A percentile compares a stretch with the other conserved stretches of the same genome.
phyloP scores from a whole-genome alignment of 305 asterid genomes.

The Coffea humblotiana region DNA sequence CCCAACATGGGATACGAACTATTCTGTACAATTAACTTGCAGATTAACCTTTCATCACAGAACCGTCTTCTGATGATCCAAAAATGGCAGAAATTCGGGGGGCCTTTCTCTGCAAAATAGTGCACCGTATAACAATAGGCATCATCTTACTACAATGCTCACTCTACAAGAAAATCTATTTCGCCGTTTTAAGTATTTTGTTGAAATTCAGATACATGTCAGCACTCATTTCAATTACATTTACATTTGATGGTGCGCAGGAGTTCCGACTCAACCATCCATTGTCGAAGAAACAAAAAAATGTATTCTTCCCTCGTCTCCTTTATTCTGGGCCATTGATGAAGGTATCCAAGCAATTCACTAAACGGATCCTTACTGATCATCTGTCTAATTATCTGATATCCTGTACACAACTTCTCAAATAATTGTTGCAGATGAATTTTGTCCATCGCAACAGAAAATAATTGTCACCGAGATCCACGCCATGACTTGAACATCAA shows the following conservation, averaged over 20 bases:
- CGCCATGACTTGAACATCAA: conserved; percentile 52
- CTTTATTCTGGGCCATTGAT: not conserved
- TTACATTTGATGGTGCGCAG: not conserved
- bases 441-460: not conserved
- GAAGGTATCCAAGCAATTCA: not conserved
- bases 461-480: conserved; percentile 50
- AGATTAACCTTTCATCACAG: not conserved
- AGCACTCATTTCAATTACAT: not conserved
- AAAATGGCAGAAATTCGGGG: not conserved
- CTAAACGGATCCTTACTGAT: not conserved
- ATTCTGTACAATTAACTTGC: conserved; percentile 3
- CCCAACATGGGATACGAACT: not conserved
- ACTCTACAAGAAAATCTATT: not conserved
- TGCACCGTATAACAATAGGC: not conserved
- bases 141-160: not conserved
- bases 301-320: not conserved
- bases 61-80: not conserved
- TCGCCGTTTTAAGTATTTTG: not conserved
- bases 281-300: not conserved
- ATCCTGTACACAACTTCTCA: not conserved
- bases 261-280: not conserved
- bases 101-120: not conserved
- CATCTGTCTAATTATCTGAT: not conserved
- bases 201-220: conserved; percentile 1
- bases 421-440: not conserved